These are phyloP conservation scores for Aspergillus unguis DNA, from an alignment of 2,329 filamentous ascomycete species.

Conservation along the genomic window DNA sequence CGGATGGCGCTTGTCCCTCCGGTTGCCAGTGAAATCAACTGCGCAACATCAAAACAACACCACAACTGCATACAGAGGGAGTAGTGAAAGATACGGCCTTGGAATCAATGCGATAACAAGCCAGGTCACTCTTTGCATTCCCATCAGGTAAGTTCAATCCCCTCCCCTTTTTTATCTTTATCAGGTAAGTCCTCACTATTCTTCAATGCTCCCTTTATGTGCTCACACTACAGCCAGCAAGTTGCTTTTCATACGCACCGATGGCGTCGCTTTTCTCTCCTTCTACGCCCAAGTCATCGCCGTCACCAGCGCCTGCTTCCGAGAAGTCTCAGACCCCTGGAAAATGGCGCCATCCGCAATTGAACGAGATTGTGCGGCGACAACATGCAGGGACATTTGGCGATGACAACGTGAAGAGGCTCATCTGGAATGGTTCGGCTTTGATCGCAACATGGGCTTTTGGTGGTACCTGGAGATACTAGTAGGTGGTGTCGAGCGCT, in stretches of 20 bases:
- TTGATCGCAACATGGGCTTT: slow-evolving; percentile 51
- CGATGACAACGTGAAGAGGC: slow-evolving; percentile 68
- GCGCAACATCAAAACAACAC: slow-evolving; percentile 21
- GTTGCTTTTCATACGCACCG: slow-evolving; percentile 13
- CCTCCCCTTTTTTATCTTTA: not conserved
- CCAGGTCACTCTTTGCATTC: not conserved
- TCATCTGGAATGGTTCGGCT: slow-evolving; percentile 64
- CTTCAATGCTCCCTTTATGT: not conserved
- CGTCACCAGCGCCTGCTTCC: slow-evolving; percentile 26
- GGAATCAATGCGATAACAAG: slow-evolving; percentile 12
- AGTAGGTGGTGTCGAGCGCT: slow-evolving; percentile 27
- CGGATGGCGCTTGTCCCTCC: slow-evolving; percentile 20
- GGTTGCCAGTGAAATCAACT: slow-evolving; percentile 12
- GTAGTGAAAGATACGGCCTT: not conserved
- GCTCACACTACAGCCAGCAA: not conserved
- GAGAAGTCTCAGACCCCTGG: slow-evolving; percentile 54
- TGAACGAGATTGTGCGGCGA: slow-evolving; percentile 80
- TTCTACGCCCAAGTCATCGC: slow-evolving; percentile 40
- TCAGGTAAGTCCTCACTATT: slow-evolving; percentile 11
- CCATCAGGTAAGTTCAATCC: slow-evolving; percentile 13
- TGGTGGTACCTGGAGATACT: slow-evolving; percentile 36
- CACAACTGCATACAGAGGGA: not conserved
- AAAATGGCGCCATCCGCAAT: slow-evolving; percentile 84
- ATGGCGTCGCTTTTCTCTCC: slow-evolving; percentile 39
- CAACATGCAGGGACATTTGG: slow-evolving; percentile 76